phyloP scores from a whole-genome alignment of 768 basidiomycete species.

The Neoboletus subvelutipes region DNA sequence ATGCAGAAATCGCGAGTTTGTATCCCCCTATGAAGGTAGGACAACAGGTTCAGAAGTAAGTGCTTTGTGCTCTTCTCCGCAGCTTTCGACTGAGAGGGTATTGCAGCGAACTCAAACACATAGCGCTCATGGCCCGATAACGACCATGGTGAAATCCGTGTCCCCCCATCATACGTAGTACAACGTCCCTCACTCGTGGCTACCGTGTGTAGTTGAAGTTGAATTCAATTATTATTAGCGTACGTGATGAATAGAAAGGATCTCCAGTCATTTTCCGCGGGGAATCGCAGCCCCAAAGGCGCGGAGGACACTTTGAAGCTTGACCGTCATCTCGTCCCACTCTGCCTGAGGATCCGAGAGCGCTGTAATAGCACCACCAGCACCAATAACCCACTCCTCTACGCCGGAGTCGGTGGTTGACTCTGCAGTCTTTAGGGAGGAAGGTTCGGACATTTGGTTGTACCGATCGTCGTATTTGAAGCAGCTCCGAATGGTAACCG shows the following conservation, averaged over 20 bases:
- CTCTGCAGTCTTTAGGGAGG: constrained; percentile 7
- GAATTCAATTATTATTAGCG: constrained; percentile 30
- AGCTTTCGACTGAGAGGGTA: constrained; percentile 7
- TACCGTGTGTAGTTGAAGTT: constrained; percentile 31
- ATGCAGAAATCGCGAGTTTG: constrained; percentile 41
- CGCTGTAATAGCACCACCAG: constrained; percentile 96
- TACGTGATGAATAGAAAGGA: background rate
- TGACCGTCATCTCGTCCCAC: constrained; percentile 94
- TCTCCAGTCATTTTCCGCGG: constrained; percentile 18
- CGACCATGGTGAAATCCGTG: background rate
- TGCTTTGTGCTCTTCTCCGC: constrained; percentile 1
- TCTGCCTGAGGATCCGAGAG: constrained; percentile 82
- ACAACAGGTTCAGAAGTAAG: constrained; percentile 81
- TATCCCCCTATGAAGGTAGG: constrained; percentile 79
- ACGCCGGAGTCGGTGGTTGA: constrained; percentile 10
- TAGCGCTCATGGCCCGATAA: constrained; percentile 70
- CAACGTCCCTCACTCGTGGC: background rate
- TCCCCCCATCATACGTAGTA: background rate
- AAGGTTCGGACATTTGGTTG: constrained; percentile 11
- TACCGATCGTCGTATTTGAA: constrained; percentile 61
- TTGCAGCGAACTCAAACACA: constrained; percentile 74
- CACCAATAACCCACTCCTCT: constrained; percentile 79
- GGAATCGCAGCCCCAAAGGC: constrained; percentile 49
- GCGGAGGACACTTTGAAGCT: constrained; percentile 74
- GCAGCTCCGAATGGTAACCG: constrained; percentile 91